Evolutionary conservation across 805 yeast genomes (phyloP), one percentile per base, ranked within the genome.

Genomic region (Ogataea chonburiensis): DNA sequence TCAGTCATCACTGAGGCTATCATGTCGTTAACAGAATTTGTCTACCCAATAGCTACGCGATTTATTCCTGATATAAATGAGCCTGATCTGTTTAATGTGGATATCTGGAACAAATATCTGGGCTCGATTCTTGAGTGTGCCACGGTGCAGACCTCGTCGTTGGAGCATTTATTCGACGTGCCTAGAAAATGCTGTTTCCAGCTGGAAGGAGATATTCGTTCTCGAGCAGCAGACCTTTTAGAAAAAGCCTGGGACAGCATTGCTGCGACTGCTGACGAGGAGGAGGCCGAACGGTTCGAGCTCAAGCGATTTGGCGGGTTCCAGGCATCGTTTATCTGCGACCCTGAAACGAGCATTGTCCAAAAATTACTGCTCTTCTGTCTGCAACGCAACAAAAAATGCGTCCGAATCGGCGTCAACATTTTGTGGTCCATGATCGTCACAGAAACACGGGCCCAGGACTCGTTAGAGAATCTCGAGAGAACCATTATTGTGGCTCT

Each of bases 391-490:
- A 78, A 83, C 55, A 58, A 71, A 5, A 64, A 63, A 17, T 79
- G 88, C 50, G 80, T 79, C 48, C 61, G 64, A 19, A 73, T 77
- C 17, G 81, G 89, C 45, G 81, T 75, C 19, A 72, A 76, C 47
- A 68, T 86, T 14, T 55, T 86, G 26, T 84, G 89, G 87, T 68
- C 85, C 1, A 70, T 81, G 38, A 67, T 82, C 51, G 76, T 81
- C n/a, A 67, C 81, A 6, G 89, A 83, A 57, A 71, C 79, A 62
- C 61, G 74, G 28, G 64, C 73, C 34, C 75, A 75, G 50, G 83
- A 75, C 40, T 69, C 71, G 32, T 61, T 81, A 24, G 61, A 72
- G 40, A 83, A 75, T 30, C 65, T 83, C 35, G 86, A 79, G 51
- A 72, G 69, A 42, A 86, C 77, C 47, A 71, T 81, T 49, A 67